phyloP scores from a whole-genome alignment of 2,329 filamentous ascomycete species.

The Cladophialophora exuberans region DNA sequence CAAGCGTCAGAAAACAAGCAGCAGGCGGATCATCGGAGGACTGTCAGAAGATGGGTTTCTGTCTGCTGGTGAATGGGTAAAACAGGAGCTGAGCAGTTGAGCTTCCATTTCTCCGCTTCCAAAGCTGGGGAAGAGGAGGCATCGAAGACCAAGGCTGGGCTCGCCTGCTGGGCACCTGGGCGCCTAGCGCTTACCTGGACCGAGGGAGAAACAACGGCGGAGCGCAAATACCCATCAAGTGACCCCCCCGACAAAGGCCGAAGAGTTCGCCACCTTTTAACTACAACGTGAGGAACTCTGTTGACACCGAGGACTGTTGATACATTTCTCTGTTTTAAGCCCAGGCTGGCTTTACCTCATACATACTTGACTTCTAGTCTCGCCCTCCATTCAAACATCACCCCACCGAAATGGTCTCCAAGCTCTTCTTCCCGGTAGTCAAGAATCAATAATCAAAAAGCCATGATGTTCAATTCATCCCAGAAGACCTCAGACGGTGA shows the following conservation, averaged over 20 bases:
- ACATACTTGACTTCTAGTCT: too few relatives aligned
- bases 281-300: background rate
- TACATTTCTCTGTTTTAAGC: slow-evolving; percentile 12
- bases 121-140: slow-evolving; percentile 18
- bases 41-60: background rate
- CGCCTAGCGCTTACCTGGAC: too few relatives aligned
- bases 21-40: slow-evolving; percentile 22
- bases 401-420: slow-evolving; percentile 15
- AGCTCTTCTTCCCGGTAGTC: slow-evolving; percentile 6
- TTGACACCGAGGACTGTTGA: slow-evolving; percentile 7
- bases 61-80: background rate
- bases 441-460: slow-evolving; percentile 17
- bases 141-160: too few relatives aligned
- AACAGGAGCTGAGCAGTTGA: slow-evolving; percentile 11
- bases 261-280: background rate
- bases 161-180: too few relatives aligned
- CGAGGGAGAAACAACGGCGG: too few relatives aligned
- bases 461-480: slow-evolving; percentile 13
- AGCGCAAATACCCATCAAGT: too few relatives aligned
- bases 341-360: slow-evolving; percentile 12
- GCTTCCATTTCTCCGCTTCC: slow-evolving; percentile 28
- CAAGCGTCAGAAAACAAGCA: slow-evolving; percentile 5
- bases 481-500: slow-evolving; percentile 6
- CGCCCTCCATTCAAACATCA: background rate
- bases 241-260: background rate